Base-by-base conservation (phyloP, 345 rosid species). In the Eutrema heterophyllum region DNA sequence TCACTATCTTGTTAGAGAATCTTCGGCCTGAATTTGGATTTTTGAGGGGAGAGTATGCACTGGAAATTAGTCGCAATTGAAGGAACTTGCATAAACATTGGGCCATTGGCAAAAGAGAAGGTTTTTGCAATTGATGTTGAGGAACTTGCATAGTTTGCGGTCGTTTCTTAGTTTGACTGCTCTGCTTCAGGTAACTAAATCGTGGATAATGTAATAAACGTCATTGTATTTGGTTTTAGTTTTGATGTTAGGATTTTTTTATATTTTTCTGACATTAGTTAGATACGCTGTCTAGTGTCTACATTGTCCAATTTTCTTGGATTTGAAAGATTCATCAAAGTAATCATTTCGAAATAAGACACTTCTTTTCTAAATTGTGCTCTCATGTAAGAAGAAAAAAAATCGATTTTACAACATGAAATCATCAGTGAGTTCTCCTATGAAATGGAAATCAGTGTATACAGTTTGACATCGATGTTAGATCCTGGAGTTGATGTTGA, bases 101-200 rank as follows among this genome's bases (percentile, higher is more conserved):
- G 75, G n/a, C n/a, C n/a, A n/a, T n/a, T n/a, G n/a, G n/a, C 84
- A 24, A 75, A 80, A 68, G 82, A 86, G 69, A 74, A 53, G 18
- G 80, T 80, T 76, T 90, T 90, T 65, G 88, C 83, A 27, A 88
- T 90, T 40, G 98, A 93, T 80, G 90, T 1, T n/a, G 98, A 93
- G 79, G 97, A 93, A n/a, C n/a, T n/a, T n/a, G 66, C 97, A 93
- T 74, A 86, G 95, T 76, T 65, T 88, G 1, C 80, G 87, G 3
- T 93, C 98, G 0, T 93, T 86, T 83, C 86, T 85, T 14, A 93
- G 98, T n/a, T 87, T 93, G 78, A 93, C 97, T 15, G 89, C 95
- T 81, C 73, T 90, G 1, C 60, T 93, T 67, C 98, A 89, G 94
- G 96, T 92, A 27, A 27, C 29, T 27, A 27, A 27, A 27, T 27